Base-by-base conservation (phyloP, 768 basidiomycete genomes). In the Fistulinella prunicolor region DNA sequence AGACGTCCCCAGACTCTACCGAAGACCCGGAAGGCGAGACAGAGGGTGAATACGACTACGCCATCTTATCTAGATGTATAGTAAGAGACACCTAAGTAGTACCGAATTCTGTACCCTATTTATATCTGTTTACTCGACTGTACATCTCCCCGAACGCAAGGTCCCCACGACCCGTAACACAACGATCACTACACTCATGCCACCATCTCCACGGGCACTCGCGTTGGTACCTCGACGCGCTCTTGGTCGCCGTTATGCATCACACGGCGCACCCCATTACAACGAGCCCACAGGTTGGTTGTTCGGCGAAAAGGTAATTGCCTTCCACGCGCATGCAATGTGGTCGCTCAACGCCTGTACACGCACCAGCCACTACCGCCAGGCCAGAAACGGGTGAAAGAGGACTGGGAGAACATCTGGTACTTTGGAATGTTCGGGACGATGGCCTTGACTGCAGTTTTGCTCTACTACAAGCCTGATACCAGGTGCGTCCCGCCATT, bases 321-420 rank as follows among this genome's bases (percentile, higher is more conserved):
- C 8, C 40, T 39, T 40, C 17, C 13, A 1, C 38, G 30, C 42
- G 21, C 47, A 19, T 42, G 20, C 7, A 22, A 21, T 36, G 21
- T 39, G 21, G 16, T 14, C 8, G 38, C 46, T 56, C 38, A 49
- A 38, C 24, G 12, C 38, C 23, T 28, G 42, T 22, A 28, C 41
- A 24, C 44, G 23, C 26, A 45, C 49, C 49, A 92, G 90, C 89
- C 90, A 6, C 81, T 74, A 38, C 77, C 85, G 26, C 80, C 84
- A 4, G 90, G 90, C 9, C 83, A 89, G 69, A 94, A 89, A 66
- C 79, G 93, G 61, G 81, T 85, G 63, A 86, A 85, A 65, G 90
- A 94, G 65, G 80, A 85, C 20, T 96, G 93, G 93, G 94, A 96
- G 73, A 83, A 78, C 55, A 75, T 89, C 34, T 96, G 91, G 87